Evolutionary conservation across 805 yeast genomes (phyloP).

Genomic region (Clavispora vitiphila): DNA sequence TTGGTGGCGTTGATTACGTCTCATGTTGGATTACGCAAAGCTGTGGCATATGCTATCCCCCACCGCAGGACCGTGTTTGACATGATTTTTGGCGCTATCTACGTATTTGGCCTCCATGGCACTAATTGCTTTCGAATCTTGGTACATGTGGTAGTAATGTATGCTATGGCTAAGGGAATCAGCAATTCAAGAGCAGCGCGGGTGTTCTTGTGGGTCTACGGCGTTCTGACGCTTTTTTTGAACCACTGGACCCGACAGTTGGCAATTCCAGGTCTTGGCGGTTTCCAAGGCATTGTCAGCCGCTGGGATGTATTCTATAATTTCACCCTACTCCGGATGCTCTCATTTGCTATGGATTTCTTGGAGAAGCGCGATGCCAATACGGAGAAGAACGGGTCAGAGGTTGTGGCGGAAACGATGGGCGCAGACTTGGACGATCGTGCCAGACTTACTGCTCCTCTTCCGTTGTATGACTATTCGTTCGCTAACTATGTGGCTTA

Average conservation of each 20-base stretch:
- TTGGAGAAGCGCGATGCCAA: constrained; percentile 31
- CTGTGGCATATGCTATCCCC: constrained; percentile 13
- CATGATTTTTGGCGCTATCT: constrained; percentile 61
- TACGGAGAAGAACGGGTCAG: background rate
- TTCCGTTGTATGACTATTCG: constrained; percentile 56
- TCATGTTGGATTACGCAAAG: constrained; percentile 51
- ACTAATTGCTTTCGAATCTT: constrained; percentile 59
- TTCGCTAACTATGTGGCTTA: constrained; percentile 70
- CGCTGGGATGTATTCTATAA: constrained; percentile 97
- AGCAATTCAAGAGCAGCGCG: constrained; percentile 36
- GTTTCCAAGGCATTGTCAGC: constrained; percentile 68
- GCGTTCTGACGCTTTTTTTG: constrained; percentile 69
- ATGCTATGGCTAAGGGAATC: constrained; percentile 37
- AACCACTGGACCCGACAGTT: constrained; percentile 31
- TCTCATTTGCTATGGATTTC: constrained; percentile 80
- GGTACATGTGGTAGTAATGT: constrained; percentile 54
- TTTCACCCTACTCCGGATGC: constrained; percentile 77
- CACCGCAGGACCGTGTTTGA: constrained; percentile 61
- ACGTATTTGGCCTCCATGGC: constrained; percentile 76
- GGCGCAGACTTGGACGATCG: constrained; percentile 44
- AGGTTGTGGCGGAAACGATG: constrained; percentile 2
- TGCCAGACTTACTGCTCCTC: constrained; percentile 59
- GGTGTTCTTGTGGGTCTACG: constrained; percentile 65
- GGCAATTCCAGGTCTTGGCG: constrained; percentile 45
- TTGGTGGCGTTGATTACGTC: constrained; percentile 48